Base-by-base conservation (phyloP, 2,329 filamentous ascomycete species). In the Saccharata proteae region DNA sequence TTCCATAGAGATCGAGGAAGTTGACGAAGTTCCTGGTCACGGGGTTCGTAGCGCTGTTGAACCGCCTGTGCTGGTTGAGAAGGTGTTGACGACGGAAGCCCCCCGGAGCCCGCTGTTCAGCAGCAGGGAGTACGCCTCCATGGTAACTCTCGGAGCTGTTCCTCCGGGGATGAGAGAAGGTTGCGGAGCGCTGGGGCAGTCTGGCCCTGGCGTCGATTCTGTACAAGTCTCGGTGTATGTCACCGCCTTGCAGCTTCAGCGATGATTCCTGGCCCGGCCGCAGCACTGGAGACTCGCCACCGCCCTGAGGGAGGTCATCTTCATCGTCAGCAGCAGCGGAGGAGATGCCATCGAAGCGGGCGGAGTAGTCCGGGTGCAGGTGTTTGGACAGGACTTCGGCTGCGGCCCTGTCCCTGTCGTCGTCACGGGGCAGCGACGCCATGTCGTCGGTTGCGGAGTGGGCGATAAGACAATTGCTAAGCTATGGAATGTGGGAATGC, bases 201-300 rank as follows among this genome's bases (percentile, higher is more conserved):
- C 51, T 52, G 9, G 51, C 57, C 22, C 72, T 64, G 11, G 74
- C 72, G 38, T 77, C 73, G 43, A 83, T 74, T 48, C 73, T 79
- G 65, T 80, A 86, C 19, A 86, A 68, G 44, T 82, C 77, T 19
- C 80, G 74, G 49, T 85, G 80, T 14, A 86, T 77, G 45, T 86
- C 80, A 23, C 80, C 80, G 30, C 80, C 80, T 46, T 80, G 79
- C 3, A 85, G 63, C 36, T 64, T 71, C 32, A 85, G 59, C 0
- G 80, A 85, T 2, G 78, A 83, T 37, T 77, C 71, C n/a, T n/a
- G n/a, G n/a, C n/a, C n/a, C n/a, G n/a, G n/a, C n/a, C n/a, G n/a
- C n/a, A n/a, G n/a, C 26, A 55, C 52, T 15, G 25, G 9, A 11
- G 25, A 8, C 9, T 27, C 9, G 13, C 13, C 14, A 13, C 9